Percentiles rank a stretch among this genome's conserved stretches.
Evolutionary conservation across 768 basidiomycete species (phyloP).

Genomic region (Saitozyma sp.): DNA sequence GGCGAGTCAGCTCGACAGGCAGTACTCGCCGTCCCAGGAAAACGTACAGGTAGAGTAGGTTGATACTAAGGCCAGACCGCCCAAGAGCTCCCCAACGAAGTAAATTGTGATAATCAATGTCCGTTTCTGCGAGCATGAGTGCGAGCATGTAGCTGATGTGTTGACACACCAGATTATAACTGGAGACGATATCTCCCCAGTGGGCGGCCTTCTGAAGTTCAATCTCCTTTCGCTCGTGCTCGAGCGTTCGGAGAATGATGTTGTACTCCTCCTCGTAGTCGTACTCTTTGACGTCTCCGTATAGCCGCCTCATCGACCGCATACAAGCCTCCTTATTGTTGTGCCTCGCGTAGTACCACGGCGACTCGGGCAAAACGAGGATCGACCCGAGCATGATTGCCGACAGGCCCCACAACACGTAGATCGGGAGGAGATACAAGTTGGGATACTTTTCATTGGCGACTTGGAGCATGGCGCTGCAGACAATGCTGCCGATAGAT

Average conservation of each 20-base stretch:
- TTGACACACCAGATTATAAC: slow-evolving; percentile 8
- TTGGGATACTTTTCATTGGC: slow-evolving; percentile 12
- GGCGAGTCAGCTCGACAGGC: background rate
- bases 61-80: slow-evolving; percentile 8
- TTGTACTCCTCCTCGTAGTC: slow-evolving; percentile 20
- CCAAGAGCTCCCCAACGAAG: slow-evolving; percentile 1
- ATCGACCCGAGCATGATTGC: slow-evolving; percentile 11
- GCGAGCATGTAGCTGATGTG: too few species aligned
- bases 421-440: slow-evolving; percentile 10
- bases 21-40: background rate
- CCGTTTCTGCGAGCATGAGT: slow-evolving; percentile 3
- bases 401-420: slow-evolving; percentile 7
- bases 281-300: slow-evolving; percentile 17
- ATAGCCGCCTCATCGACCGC: slow-evolving; percentile 7
- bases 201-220: background rate
- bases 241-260: slow-evolving; percentile 15
- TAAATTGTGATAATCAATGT: slow-evolving; percentile 11
- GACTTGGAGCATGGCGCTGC: slow-evolving; percentile 13
- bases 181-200: slow-evolving; percentile 7
- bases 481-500: slow-evolving; percentile 11
- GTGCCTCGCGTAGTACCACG: slow-evolving; percentile 14
- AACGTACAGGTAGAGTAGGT: slow-evolving; percentile 16
- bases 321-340: slow-evolving; percentile 14
- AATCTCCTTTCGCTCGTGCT: slow-evolving; percentile 6
- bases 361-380: slow-evolving; percentile 15